A percentile compares a stretch with the other conserved stretches of the same genome.
Evolutionary conservation across 805 yeast genomes (phyloP).

Genomic region (Ogataea nonfermentans): DNA sequence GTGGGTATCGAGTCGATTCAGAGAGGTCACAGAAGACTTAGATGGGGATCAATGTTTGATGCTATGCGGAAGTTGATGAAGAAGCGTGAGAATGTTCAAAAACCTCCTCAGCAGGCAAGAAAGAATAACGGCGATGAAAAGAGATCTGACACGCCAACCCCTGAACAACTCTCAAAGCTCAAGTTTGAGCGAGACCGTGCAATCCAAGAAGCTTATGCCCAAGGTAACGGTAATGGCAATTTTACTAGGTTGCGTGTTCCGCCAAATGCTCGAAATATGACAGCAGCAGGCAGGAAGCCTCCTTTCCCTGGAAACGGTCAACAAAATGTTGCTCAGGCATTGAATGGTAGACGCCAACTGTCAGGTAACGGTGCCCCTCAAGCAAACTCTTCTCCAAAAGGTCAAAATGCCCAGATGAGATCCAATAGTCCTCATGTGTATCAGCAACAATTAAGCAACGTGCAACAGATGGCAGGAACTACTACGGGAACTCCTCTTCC

Average conservation of each 20-base stretch:
- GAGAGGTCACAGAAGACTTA: conserved; percentile 82
- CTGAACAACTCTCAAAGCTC: conserved; percentile 78
- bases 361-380: conserved; percentile 6
- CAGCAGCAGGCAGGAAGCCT: conserved; percentile 13
- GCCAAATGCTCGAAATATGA: conserved; percentile 17
- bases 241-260: conserved; percentile 26
- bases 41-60: conserved; percentile 98
- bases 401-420: conserved; percentile 11
- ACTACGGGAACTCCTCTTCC: conserved; percentile 58
- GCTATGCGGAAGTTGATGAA: conserved; percentile 88
- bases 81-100: conserved; percentile 76
- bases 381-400: conserved; percentile 6
- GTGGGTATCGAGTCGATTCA: conserved; percentile 92
- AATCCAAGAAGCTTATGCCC: conserved; percentile 67
- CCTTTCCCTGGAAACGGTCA: conserved; percentile 12
- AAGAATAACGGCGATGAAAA: conserved; percentile 29
- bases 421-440: conserved; percentile 15
- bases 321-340: neutral
- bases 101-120: conserved; percentile 46
- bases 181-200: conserved; percentile 86
- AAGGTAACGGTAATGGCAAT: conserved; percentile 20
- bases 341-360: conserved; percentile 6
- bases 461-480: conserved; percentile 38
- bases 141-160: conserved; percentile 61
- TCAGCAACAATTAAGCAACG: conserved; percentile 13